Percentiles rank a stretch among this genome's conserved stretches.
Evolutionary conservation across 352 stramenopile species (phyloP).

Genomic region (Nothophytophthora sp.): DNA sequence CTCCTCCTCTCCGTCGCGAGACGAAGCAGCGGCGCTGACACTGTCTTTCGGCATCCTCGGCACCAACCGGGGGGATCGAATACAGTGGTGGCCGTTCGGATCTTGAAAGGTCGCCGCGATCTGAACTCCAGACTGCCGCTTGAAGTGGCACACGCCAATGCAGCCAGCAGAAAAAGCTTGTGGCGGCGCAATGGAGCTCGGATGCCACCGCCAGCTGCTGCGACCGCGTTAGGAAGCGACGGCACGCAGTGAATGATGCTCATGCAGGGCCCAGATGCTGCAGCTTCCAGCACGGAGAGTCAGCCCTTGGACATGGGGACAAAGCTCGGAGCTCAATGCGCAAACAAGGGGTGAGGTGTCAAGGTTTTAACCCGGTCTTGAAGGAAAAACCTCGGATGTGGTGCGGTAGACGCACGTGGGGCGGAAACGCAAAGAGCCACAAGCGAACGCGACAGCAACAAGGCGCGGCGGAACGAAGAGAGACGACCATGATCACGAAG

Average conservation of each 20-base stretch:
- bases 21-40: neutral
- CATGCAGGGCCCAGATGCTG: no score
- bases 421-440: conserved; percentile 7
- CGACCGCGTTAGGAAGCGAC: no score
- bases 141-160: no score
- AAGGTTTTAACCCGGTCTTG: neutral
- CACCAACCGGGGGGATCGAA: neutral
- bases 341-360: conserved; percentile 1
- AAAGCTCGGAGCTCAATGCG: conserved; percentile 2
- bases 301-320: no score
- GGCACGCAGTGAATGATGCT: no score
- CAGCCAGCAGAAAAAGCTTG: no score
- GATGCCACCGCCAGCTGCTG: no score
- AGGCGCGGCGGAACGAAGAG: neutral
- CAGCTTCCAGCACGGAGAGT: no score
- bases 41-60: conserved; percentile 11
- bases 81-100: no score
- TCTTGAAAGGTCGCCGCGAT: conserved; percentile 19
- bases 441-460: conserved; percentile 1
- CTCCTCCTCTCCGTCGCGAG: neutral
- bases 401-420: conserved; percentile 9
- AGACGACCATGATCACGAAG: conserved; percentile 36
- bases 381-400: conserved; percentile 12
- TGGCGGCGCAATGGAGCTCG: no score
- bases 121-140: no score